Base-by-base conservation (phyloP, 169 alveolate genomes). In the Plasmodium coatneyi region DNA sequence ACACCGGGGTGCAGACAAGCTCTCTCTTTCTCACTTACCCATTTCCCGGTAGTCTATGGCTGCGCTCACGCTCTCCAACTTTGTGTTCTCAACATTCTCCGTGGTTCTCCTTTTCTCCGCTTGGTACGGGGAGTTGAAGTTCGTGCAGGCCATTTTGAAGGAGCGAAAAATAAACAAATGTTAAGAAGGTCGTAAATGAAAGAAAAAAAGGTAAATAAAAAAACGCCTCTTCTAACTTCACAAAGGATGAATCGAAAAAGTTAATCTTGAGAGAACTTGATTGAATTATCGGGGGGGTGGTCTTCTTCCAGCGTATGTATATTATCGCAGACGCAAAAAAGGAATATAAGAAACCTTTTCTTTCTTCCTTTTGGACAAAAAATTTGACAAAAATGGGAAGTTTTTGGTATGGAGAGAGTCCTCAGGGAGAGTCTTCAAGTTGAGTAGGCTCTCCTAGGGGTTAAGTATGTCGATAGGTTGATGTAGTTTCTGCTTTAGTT, bases 21-120 rank as follows among this genome's bases (percentile, higher is more conserved):
- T 39, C 79, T 56, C 43, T 66, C 60, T 6, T 7, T n/a, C 66
- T 52, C 28, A 14, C 93, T 92, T 72, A 93, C 96, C 96, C 96
- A 95, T 95, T 39, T 95, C 95, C n/a, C 93, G 36, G 82, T 93
- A 94, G 52, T 83, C 82, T 22, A 95, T 92, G 22, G 97, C 95
- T 52, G 76, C 54, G 28, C 78, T 84, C 22, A 70, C 46, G 76
- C 79, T 52, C 36, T 49, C 92, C 39, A 91, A 78, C 52, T 72
- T 92, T 1, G 25, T 10, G 46, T 81, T 87, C 7, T 83, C 95
- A 12, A 71, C 79, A 60, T 89, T 82, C 71, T 76, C 95, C 14
- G 94, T 66, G 5, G 92, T 66, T 39, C 96, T 70, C 72, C 97
- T 72, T 76, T 93, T 95, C 71, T 94, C 96, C 41, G 94, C 94